Conservation (phyloP, 2,329 filamentous ascomycete genomes). For the Fusarium dlaminii region DNA sequence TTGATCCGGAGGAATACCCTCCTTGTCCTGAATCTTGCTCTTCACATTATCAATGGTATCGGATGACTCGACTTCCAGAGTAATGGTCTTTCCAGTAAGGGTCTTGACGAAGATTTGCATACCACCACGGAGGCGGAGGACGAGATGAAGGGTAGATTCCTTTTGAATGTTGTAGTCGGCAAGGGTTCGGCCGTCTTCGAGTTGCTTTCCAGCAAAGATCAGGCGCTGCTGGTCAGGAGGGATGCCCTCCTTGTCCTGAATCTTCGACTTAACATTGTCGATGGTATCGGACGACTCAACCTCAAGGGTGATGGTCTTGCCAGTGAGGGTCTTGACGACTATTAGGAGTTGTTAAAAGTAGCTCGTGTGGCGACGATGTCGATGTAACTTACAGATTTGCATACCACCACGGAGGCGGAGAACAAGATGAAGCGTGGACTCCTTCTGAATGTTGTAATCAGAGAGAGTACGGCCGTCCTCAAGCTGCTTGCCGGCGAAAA, state of each 20-base stretch:
- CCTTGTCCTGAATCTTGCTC: slow-evolving; percentile 91
- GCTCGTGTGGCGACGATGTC: background rate
- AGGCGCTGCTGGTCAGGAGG: slow-evolving; percentile 94
- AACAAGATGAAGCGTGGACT: slow-evolving; percentile 78
- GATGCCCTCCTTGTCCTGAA: slow-evolving; percentile 97
- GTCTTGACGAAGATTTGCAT: slow-evolving; percentile 93
- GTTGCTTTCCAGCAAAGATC: slow-evolving; percentile 95
- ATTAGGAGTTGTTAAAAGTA: slow-evolving; percentile 21
- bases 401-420: slow-evolving; percentile 75
- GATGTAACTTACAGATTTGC: slow-evolving; percentile 67
- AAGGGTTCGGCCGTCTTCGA: slow-evolving; percentile 91
- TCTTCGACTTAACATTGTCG: slow-evolving; percentile 97
- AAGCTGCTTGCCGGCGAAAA: slow-evolving; percentile 96
- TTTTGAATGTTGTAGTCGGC: slow-evolving; percentile 97
- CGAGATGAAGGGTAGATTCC: slow-evolving; percentile 85
- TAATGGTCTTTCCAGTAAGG: slow-evolving; percentile 92
- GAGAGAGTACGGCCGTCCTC: slow-evolving; percentile 79
- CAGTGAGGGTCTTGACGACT: slow-evolving; percentile 85
- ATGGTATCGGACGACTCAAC: slow-evolving; percentile 91
- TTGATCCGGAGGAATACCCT: slow-evolving; percentile 93
- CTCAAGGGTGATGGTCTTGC: slow-evolving; percentile 93
- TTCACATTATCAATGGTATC: slow-evolving; percentile 97
- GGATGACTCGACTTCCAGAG: slow-evolving; percentile 86
- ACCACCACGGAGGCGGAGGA: slow-evolving; percentile 87
- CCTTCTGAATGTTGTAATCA: slow-evolving; percentile 68